These are phyloP conservation scores for Mycosarcoma mackinlayi DNA, from an alignment of 1,284 basidiomycete genomes.

Conservation along the genomic window DNA sequence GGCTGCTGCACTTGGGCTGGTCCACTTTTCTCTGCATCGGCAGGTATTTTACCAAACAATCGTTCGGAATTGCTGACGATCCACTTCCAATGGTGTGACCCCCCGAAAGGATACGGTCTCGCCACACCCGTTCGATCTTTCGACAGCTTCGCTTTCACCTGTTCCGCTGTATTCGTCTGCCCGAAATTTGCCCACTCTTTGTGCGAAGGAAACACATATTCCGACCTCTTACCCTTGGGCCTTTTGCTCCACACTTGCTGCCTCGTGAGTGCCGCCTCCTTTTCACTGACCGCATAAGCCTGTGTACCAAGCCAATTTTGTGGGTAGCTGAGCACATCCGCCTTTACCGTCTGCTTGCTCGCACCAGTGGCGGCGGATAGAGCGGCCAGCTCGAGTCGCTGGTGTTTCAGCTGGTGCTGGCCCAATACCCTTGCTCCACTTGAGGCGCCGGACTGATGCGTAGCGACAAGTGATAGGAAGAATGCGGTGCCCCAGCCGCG, in stretches of 20 bases:
- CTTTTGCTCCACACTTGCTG: slow-evolving; percentile 49
- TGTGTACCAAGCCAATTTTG: slow-evolving; percentile 53
- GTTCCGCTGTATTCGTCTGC: slow-evolving; percentile 17
- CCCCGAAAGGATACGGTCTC: slow-evolving; percentile 35
- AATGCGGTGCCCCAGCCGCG: slow-evolving; percentile 65
- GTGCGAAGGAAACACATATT: slow-evolving; percentile 42
- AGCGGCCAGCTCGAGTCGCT: slow-evolving; percentile 40
- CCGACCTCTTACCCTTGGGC: slow-evolving; percentile 61
- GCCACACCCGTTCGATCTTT: slow-evolving; percentile 28
- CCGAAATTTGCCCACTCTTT: slow-evolving; percentile 32
- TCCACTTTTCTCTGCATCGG: background rate
- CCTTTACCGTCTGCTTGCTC: background rate
- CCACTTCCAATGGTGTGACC: slow-evolving; percentile 31
- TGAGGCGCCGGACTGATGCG: slow-evolving; percentile 45
- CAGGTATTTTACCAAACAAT: slow-evolving; percentile 10
- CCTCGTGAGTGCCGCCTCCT: slow-evolving; percentile 15
- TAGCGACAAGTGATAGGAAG: slow-evolving; percentile 59
- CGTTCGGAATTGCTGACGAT: slow-evolving; percentile 35
- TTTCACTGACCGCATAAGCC: slow-evolving; percentile 32
- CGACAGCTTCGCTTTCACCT: slow-evolving; percentile 13
- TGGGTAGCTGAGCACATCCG: slow-evolving; percentile 45
- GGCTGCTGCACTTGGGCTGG: background rate
- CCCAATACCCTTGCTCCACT: slow-evolving; percentile 54
- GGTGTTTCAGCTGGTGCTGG: slow-evolving; percentile 57
- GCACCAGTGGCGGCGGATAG: slow-evolving; percentile 12